phyloP scores from a whole-genome alignment of 768 basidiomycete genomes.

The Lentinula raphanica region DNA sequence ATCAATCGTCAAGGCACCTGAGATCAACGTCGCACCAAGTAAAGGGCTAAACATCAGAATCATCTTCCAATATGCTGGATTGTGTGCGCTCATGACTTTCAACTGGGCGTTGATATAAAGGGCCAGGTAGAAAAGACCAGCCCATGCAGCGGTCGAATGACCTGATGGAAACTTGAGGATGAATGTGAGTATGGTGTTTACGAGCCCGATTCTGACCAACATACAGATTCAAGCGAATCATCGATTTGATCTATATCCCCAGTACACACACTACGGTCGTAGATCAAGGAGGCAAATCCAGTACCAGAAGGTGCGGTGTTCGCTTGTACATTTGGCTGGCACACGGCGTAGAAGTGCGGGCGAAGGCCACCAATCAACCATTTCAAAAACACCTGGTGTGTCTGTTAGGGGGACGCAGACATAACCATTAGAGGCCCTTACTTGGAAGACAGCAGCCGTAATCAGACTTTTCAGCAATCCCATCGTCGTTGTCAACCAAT shows the following conservation, averaged over 20 bases:
- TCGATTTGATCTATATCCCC: conserved; percentile 52
- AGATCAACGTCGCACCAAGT: conserved; percentile 51
- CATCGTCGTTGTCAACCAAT: conserved; percentile 46
- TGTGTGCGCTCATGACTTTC: conserved; percentile 55
- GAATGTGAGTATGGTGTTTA: neutral
- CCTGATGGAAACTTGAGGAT: conserved; percentile 40
- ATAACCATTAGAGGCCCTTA: conserved; percentile 16
- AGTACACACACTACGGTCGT: conserved; percentile 47
- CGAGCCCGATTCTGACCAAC: neutral
- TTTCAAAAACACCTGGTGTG: conserved; percentile 46
- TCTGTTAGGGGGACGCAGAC: conserved; percentile 20
- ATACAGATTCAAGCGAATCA: conserved; percentile 43
- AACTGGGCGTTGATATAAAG: conserved; percentile 51
- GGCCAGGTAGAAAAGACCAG: conserved; percentile 43
- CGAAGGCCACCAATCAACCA: conserved; percentile 48
- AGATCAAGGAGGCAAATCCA: conserved; percentile 48
- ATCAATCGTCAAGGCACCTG: conserved; percentile 52
- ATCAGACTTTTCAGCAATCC: conserved; percentile 48
- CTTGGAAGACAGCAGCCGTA: conserved; percentile 38
- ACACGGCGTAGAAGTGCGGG: conserved; percentile 50
- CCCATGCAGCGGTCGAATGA: conserved; percentile 55
- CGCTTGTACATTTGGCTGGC: conserved; percentile 36
- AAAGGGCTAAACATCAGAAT: conserved; percentile 51
- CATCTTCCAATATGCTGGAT: conserved; percentile 62
- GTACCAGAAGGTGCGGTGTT: conserved; percentile 28